Percentiles rank a stretch among this genome's conserved stretches.
These are phyloP conservation scores for Colletotrichum sp. DNA, from an alignment of 2,329 filamentous ascomycete species.

Conservation along the genomic window DNA sequence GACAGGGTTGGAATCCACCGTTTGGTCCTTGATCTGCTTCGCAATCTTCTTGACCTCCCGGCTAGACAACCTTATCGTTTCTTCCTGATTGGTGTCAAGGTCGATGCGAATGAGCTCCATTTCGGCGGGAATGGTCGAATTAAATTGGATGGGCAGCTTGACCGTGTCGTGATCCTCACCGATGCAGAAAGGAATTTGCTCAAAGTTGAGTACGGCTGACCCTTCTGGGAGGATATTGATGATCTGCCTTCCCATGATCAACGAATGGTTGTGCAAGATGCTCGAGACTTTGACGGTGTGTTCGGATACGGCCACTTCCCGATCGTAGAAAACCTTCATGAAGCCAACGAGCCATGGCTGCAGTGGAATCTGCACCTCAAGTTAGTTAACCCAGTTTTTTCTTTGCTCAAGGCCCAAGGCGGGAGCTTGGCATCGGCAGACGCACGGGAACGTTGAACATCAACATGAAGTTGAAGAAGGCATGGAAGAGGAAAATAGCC, in stretches of 20 bases:
- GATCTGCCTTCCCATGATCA: conserved; percentile 96
- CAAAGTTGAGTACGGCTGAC: conserved; percentile 86
- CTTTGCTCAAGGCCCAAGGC: neutral
- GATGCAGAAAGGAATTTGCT: conserved; percentile 82
- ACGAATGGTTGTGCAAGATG: conserved; percentile 88
- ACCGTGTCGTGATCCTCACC: conserved; percentile 65
- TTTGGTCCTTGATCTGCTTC: conserved; percentile 70
- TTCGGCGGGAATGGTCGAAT: conserved; percentile 86
- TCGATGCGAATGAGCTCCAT: conserved; percentile 91
- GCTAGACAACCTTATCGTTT: conserved; percentile 76
- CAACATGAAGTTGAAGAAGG: conserved; percentile 78
- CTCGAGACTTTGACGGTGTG: conserved; percentile 85
- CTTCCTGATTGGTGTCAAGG: conserved; percentile 79
- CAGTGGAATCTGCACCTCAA: conserved; percentile 67
- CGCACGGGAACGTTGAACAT: conserved; percentile 89
- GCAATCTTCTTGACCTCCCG: conserved; percentile 79
- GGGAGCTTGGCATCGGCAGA: conserved; percentile 17
- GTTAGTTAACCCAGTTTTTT: neutral
- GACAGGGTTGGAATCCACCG: conserved; percentile 63
- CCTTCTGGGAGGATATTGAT: conserved; percentile 98
- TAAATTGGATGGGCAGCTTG: conserved; percentile 85
- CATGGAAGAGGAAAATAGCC: conserved; percentile 73
- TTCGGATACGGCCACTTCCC: conserved; percentile 93
- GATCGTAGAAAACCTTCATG: conserved; percentile 85
- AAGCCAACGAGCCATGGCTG: conserved; percentile 75